A percentile compares a stretch with the other conserved stretches of the same genome.
These are phyloP conservation scores for Ascochyta lentis DNA, from an alignment of 2,329 filamentous ascomycete species.

Conservation along the genomic window DNA sequence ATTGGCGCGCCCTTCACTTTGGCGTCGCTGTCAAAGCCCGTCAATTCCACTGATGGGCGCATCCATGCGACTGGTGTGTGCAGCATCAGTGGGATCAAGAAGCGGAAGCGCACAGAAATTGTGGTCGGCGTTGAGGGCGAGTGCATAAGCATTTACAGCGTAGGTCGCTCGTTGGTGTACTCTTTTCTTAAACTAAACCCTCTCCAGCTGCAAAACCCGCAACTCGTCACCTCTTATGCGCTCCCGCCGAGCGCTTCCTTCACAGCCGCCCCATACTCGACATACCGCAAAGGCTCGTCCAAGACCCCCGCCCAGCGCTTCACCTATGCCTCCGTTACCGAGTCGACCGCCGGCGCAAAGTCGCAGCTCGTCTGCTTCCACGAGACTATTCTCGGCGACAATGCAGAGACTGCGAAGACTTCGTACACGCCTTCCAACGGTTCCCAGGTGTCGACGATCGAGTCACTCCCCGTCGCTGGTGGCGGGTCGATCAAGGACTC, in stretches of 20 bases:
- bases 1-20: slow-evolving; percentile 51
- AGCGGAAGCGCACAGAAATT: slow-evolving; percentile 68
- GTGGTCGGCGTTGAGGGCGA: slow-evolving; percentile 67
- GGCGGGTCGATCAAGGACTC: slow-evolving; percentile 23
- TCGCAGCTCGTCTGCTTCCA: slow-evolving; percentile 62
- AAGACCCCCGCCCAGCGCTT: slow-evolving; percentile 57
- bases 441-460: slow-evolving; percentile 39
- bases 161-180: slow-evolving; percentile 42
- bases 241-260: slow-evolving; percentile 66
- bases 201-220: slow-evolving; percentile 64
- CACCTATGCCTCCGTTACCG: slow-evolving; percentile 62
- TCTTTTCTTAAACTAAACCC: slow-evolving; percentile 11
- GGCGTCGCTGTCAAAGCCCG: slow-evolving; percentile 53
- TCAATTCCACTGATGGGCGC: slow-evolving; percentile 49
- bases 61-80: slow-evolving; percentile 57
- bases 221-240: slow-evolving; percentile 66
- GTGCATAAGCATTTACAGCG: slow-evolving; percentile 68
- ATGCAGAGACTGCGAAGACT: slow-evolving; percentile 43
- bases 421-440: slow-evolving; percentile 35
- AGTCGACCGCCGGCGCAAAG: slow-evolving; percentile 55
- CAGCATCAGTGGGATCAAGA: slow-evolving; percentile 62
- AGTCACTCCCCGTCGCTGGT: slow-evolving; percentile 38
- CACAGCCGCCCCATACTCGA: slow-evolving; percentile 64
- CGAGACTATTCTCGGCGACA: slow-evolving; percentile 54
- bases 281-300: slow-evolving; percentile 58